Evolutionary conservation across 2,329 filamentous ascomycete species (phyloP).

Genomic region (Fusarium tanahbumbuense): DNA sequence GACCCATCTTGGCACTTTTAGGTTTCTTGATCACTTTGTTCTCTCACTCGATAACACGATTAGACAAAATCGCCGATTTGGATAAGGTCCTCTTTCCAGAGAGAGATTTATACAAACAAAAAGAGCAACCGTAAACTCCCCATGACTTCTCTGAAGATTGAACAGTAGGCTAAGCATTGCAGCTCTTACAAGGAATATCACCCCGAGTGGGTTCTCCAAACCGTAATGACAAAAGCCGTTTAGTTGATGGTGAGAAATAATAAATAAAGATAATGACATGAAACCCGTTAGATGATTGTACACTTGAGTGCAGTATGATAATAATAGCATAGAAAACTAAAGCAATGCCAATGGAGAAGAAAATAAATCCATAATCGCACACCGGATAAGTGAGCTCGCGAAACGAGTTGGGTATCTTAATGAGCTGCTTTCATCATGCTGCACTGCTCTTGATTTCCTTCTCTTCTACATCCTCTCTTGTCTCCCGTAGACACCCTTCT

Average conservation of each 20-base stretch:
- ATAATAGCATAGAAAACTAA: constrained; percentile 30
- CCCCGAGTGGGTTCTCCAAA: constrained; percentile 1
- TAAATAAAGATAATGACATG: constrained; percentile 32
- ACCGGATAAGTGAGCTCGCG: constrained; percentile 53
- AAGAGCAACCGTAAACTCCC: constrained; percentile 7
- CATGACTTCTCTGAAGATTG: not conserved
- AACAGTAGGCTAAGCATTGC: not conserved
- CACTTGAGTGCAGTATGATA: constrained; percentile 30
- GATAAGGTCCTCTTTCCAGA: constrained; percentile 16
- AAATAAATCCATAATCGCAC: constrained; percentile 47
- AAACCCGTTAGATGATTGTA: constrained; percentile 31
- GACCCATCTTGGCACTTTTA: constrained; percentile 19
- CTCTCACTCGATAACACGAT: not conserved
- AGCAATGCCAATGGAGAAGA: constrained; percentile 40
- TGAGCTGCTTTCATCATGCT: constrained; percentile 48
- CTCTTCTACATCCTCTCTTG: constrained; percentile 25
- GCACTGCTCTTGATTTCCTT: constrained; percentile 39
- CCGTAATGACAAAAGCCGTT: constrained; percentile 3
- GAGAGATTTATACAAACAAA: constrained; percentile 18
- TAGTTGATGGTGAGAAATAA: constrained; percentile 23
- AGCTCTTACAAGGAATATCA: constrained; percentile 18
- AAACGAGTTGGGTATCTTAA: constrained; percentile 57
- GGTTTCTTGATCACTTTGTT: constrained; percentile 18
- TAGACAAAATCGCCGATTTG: constrained; percentile 13
- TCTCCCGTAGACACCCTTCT: constrained; percentile 21